These are phyloP conservation scores for Henckelia pumila DNA, from an alignment of 257 asterid genomes.

Conservation along the genomic window DNA sequence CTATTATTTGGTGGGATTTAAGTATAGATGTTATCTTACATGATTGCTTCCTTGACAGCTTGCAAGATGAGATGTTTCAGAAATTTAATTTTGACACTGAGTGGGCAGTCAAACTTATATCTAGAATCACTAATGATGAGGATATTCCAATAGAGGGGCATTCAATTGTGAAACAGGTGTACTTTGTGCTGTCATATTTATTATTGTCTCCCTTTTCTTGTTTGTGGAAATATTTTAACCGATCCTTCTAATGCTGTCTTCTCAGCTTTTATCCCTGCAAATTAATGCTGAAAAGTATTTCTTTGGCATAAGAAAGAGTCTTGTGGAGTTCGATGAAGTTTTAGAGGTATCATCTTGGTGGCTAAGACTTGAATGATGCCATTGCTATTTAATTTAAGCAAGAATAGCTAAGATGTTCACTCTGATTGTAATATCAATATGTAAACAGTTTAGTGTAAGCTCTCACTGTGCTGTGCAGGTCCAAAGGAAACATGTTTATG, in stretches of 20 bases:
- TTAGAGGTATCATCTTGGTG: conserved; percentile 65
- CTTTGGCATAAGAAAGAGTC: conserved; percentile 90
- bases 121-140: conserved; percentile 84
- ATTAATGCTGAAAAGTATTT: conserved; percentile 87
- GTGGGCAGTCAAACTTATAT: conserved; percentile 93
- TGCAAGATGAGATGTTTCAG: conserved; percentile 98
- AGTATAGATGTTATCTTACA: background rate
- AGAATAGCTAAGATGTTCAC: too few species aligned
- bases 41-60: conserved; percentile 40
- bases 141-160: conserved; percentile 91
- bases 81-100: conserved; percentile 93
- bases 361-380: background rate
- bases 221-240: conserved; percentile 17
- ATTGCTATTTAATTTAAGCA: too few species aligned
- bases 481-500: conserved; percentile 94
- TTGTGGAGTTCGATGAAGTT: conserved; percentile 97
- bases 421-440: background rate
- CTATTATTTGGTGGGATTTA: background rate
- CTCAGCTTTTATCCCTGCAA: conserved; percentile 90
- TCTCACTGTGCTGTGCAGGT: conserved; percentile 53
- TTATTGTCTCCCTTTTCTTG: conserved; percentile 17
- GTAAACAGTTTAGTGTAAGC: conserved; percentile 8
- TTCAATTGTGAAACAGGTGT: conserved; percentile 84
- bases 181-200: background rate
- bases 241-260: conserved; percentile 28